Evolutionary conservation across 2,329 filamentous ascomycete genomes (phyloP), one percentile per base, ranked within the genome.

Genomic region (Colletotrichum cuscutae): DNA sequence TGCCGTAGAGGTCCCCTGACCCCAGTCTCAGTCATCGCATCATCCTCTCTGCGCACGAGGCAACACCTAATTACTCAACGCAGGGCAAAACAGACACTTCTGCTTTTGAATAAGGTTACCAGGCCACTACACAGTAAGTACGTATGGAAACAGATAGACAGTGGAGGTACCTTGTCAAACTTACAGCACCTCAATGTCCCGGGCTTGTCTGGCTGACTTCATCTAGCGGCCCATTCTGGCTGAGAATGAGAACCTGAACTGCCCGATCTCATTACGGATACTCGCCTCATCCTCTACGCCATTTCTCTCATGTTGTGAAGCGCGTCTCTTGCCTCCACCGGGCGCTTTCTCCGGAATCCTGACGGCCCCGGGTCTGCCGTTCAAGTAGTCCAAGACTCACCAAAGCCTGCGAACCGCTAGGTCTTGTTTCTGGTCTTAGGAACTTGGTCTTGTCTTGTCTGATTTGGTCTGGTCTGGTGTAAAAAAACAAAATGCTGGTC

Each of bases 371-470:
- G n/a, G 26, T n/a, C 30, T 26, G 65, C 26, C 28, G 26, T 53
- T 61, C 56, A 30, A 42, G 42, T 46, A 19, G 35, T n/a, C 22
- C 42, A 59, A 37, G 53, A 52, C 22, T 61, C 32, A 35, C 6
- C 28, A 63, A 53, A 26, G 42, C 42, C 28, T 22, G 30, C 19
- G 32, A 28, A 22, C 35, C 26, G 42, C 32, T 15, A 22, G 54
- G 54, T 59, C 42, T 59, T 68, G 49, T 52, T 15, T 32, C 49
- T 13, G 46, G 49, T 37, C 30, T 64, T 52, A 12, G 42, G 42
- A 9, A 54, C 52, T 68, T 61, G 65, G 32, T 57, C 30, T 71
- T 56, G 65, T 57, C 52, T 65, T 30, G 32, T 35, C 32, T 35
- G 9, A 5, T 35, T 12, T 35, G 32, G 4, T 35, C 32, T 35